Conservation (phyloP, 345 rosid genomes). For the Salix purpurea region DNA sequence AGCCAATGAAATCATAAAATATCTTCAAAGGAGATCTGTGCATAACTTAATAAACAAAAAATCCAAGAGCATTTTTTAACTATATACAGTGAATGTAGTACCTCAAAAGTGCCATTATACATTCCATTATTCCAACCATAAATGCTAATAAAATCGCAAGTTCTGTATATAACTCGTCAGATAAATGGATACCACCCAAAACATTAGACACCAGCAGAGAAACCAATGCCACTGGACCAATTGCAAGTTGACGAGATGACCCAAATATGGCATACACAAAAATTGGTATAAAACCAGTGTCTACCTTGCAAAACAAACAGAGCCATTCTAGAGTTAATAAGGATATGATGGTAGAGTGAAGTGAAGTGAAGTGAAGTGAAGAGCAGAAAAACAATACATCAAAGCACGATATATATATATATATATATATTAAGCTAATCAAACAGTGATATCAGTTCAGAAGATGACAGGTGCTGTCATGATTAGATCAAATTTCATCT, state of each 20-base stretch:
- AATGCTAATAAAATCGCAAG: conserved; percentile 88
- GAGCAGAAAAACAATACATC: background rate
- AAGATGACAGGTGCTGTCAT: background rate
- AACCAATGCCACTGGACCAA: conserved; percentile 98
- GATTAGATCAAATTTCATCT: background rate
- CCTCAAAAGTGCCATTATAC: conserved; percentile 95
- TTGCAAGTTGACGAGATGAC: conserved; percentile 95
- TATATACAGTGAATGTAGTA: conserved; percentile 21
- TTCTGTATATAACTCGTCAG: conserved; percentile 71
- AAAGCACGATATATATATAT: background rate
- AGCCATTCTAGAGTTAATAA: conserved; percentile 3
- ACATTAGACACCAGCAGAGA: conserved; percentile 96
- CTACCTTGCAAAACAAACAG: conserved; percentile 44
- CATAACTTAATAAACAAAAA: background rate
- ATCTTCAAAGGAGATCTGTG: background rate
- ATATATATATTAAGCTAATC: background rate
- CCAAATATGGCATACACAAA: conserved; percentile 87
- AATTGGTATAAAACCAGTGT: conserved; percentile 86
- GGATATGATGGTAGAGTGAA: background rate
- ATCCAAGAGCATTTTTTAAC: background rate
- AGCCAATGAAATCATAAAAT: background rate
- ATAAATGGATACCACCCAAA: conserved; percentile 58
- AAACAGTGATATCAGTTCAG: background rate
- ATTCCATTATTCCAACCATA: conserved; percentile 90
- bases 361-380: background rate